Conservation (phyloP, 768 basidiomycete genomes). For the Lentinula edodes region DNA sequence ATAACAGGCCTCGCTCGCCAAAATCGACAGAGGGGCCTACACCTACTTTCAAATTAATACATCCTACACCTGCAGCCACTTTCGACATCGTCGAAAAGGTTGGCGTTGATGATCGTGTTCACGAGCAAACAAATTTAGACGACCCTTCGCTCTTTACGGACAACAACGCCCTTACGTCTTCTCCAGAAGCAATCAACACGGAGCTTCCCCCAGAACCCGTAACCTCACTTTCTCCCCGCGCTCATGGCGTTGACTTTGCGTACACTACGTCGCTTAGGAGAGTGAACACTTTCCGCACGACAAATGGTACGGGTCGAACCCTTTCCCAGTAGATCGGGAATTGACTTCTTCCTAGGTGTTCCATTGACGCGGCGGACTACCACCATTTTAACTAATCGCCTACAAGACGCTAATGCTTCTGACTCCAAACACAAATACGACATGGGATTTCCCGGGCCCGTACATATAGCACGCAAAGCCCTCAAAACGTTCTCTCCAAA, state of each 20-base stretch:
- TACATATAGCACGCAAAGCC: conserved; percentile 29
- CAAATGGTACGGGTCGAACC: not conserved
- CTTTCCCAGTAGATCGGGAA: not conserved
- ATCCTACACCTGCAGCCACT: conserved; percentile 6
- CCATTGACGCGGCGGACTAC: conserved; percentile 25
- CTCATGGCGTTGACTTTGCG: not conserved
- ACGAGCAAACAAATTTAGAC: not conserved
- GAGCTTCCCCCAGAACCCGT: conserved; percentile 16
- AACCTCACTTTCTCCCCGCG: conserved; percentile 1
- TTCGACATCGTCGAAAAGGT: conserved; percentile 5
- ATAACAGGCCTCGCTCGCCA: conserved; percentile 1
- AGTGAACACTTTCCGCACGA: not conserved
- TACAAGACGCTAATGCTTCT: conserved; percentile 11
- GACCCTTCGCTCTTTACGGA: conserved; percentile 16
- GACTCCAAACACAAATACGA: conserved; percentile 26
- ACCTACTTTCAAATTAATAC: conserved; percentile 2
- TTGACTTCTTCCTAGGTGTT: conserved; percentile 8
- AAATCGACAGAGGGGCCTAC: not conserved
- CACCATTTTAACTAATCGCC: conserved; percentile 21
- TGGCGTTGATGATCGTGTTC: not conserved
- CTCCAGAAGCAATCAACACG: conserved; percentile 22
- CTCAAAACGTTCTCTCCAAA: conserved; percentile 38
- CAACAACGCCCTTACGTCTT: conserved; percentile 25
- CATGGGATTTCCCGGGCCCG: conserved; percentile 43
- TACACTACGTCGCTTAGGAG: conserved; percentile 3